Base-by-base conservation (phyloP, 192 early-diverging fungal species). In the Podila epigama region DNA sequence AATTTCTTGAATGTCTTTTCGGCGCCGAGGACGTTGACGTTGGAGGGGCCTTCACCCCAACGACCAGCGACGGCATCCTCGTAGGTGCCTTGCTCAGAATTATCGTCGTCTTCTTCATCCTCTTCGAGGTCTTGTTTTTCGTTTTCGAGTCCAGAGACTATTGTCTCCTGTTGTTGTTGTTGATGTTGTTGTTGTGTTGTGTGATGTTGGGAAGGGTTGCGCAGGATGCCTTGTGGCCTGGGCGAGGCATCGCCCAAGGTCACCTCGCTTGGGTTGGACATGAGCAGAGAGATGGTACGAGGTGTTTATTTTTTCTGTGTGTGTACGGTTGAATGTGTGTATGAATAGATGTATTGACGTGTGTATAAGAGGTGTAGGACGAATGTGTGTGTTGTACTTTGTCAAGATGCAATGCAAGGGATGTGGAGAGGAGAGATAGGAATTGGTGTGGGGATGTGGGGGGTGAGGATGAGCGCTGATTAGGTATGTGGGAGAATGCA, bases 21-120 rank as follows among this genome's bases (percentile, higher is more conserved):
- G 20, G 73, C 73, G 10, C 60, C 61, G 22, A 58, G 8, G 10
- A 77, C 73, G 53, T 53, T 59, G 48, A 77, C 73, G 1, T 39
- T 53, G 2, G 73, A 77, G 22, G 73, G 73, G 3, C 73, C 73
- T 39, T 77, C 73, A n/a, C 73, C 73, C 73, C 73, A 77, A 34
- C 60, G 55, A 64, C 66, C 66, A 44, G 44, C 60, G 73, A 58
- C 41, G 37, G 65, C 65, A 32, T 67, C 71, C 29, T 75, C 66
- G 22, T 68, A 42, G 18, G 55, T 61, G 22, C 51, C 73, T 1
- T 57, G 33, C 0, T 66, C 58, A 18, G 70, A 65, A 28, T 22
- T 25, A 2, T 51, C 39, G 12, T 66, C 56, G 28, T 66, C 54
- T 2, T 66, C 41, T 18, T 57, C 65, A 3, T 69, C 60, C 5